Percentiles rank a stretch among this genome's conserved stretches.
These are phyloP conservation scores for Neltuma alba DNA, from an alignment of 306 rosid species.

Conservation along the genomic window DNA sequence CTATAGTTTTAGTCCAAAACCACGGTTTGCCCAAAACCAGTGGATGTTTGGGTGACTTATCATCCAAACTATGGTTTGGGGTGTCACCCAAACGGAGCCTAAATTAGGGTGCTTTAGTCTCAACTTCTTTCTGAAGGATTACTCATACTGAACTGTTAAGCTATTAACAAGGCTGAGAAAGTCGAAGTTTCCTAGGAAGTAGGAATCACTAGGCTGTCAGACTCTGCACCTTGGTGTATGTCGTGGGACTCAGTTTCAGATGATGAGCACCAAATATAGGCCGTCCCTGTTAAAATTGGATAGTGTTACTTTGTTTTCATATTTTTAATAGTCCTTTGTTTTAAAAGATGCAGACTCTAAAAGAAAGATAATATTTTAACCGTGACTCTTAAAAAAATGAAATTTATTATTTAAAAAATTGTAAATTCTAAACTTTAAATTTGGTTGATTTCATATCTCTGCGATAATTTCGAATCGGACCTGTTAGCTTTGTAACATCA, in stretches of 20 bases:
- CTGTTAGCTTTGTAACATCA: neutral
- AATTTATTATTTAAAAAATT: neutral
- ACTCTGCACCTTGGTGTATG: neutral
- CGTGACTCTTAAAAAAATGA: neutral
- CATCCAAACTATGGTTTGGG: too few species aligned
- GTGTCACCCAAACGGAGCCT: too few species aligned
- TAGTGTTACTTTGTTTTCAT: neutral
- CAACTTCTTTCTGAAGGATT: constrained; percentile 5
- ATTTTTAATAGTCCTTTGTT: neutral
- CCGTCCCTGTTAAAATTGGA: neutral
- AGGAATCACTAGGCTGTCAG: neutral
- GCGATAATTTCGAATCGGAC: neutral
- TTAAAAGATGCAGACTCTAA: neutral
- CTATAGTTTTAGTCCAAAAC: too few species aligned
- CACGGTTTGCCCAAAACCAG: too few species aligned
- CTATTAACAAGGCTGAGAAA: neutral
- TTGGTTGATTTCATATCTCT: neutral
- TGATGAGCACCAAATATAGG: neutral
- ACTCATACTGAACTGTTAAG: neutral
- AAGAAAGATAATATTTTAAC: neutral
- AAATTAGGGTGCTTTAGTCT: neutral
- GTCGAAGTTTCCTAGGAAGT: neutral
- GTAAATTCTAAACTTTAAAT: too few species aligned
- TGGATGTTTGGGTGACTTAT: too few species aligned
- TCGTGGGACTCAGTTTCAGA: neutral